A percentile compares a stretch with the other conserved stretches of the same genome.
These are phyloP conservation scores for Pseudocercospora pini-densiflorae DNA, from an alignment of 2,329 filamentous ascomycete species.

Conservation along the genomic window DNA sequence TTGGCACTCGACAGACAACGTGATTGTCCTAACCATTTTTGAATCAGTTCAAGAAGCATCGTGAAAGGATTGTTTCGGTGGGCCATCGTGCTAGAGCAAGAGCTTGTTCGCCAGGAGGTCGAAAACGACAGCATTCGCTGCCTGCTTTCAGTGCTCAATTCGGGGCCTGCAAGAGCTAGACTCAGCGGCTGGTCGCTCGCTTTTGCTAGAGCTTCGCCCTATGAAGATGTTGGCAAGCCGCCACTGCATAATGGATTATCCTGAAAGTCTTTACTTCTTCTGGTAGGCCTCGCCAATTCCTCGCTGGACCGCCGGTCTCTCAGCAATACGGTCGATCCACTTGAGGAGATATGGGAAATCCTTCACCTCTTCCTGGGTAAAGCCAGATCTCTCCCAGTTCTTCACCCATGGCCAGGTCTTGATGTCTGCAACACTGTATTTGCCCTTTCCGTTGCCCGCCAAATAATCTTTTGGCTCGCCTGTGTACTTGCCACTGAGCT, in stretches of 20 bases:
- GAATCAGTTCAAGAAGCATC: background rate
- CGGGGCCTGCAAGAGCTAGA: background rate
- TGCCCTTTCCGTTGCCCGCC: conserved; percentile 59
- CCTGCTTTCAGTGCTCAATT: background rate
- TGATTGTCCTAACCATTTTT: background rate
- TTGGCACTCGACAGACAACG: background rate
- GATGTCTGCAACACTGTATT: conserved; percentile 59
- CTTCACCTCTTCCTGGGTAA: conserved; percentile 55
- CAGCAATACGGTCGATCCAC: conserved; percentile 59
- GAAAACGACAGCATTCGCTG: no score
- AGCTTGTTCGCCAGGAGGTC: no score
- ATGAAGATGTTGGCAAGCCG: background rate
- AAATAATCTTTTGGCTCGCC: conserved; percentile 57
- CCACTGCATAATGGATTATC: background rate
- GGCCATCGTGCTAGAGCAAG: no score
- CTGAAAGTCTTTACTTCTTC: conserved; percentile 31
- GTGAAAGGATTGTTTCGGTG: background rate
- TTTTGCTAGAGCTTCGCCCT: background rate
- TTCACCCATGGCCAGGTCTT: conserved; percentile 58
- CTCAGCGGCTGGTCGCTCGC: background rate
- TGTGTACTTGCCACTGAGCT: conserved; percentile 57
- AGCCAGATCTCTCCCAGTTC: conserved; percentile 49
- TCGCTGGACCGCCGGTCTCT: conserved; percentile 53
- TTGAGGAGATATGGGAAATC: conserved; percentile 57
- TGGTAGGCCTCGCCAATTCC: conserved; percentile 46